Evolutionary conservation across 352 stramenopile genomes (phyloP).

Genomic region (Globisporangium orthogonon): DNA sequence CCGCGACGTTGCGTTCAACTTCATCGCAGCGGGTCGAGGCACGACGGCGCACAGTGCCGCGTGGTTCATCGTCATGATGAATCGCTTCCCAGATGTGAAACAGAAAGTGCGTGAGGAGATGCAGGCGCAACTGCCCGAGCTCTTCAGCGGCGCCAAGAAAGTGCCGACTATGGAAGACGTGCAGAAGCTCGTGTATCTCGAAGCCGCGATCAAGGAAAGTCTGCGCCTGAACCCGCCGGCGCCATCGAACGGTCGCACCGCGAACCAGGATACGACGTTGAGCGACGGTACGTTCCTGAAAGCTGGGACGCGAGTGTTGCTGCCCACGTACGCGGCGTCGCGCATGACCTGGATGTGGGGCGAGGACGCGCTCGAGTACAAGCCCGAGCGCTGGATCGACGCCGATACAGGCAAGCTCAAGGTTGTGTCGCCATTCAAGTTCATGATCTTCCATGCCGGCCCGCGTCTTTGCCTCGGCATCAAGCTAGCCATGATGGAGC

Average conservation of each 20-base stretch:
- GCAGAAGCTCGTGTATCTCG: constrained; percentile 51
- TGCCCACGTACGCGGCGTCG: constrained; percentile 52
- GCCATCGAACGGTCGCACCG: constrained; percentile 41
- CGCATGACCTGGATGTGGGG: constrained; percentile 55
- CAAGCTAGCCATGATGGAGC: constrained; percentile 51
- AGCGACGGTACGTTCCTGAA: constrained; percentile 57
- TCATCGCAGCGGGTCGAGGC: constrained; percentile 65
- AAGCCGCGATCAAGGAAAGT: constrained; percentile 56
- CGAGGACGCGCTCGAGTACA: constrained; percentile 50
- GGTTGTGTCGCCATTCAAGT: constrained; percentile 52
- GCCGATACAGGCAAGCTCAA: constrained; percentile 21
- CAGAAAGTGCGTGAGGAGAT: constrained; percentile 49
- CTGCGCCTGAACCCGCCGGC: constrained; percentile 58
- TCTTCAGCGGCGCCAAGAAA: constrained; percentile 17
- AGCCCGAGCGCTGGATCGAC: constrained; percentile 67
- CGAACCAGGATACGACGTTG: constrained; percentile 40
- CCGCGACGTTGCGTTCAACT: constrained; percentile 65
- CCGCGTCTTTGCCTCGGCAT: constrained; percentile 55
- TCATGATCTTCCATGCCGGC: constrained; percentile 59
- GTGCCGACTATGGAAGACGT: constrained; percentile 33
- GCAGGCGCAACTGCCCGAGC: constrained; percentile 22
- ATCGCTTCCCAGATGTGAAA: constrained; percentile 39
- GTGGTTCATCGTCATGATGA: constrained; percentile 76
- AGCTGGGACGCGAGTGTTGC: constrained; percentile 38
- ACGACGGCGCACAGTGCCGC: constrained; percentile 54